Base-by-base conservation (phyloP, 331 rosid genomes). In the Telfairia occidentalis region DNA sequence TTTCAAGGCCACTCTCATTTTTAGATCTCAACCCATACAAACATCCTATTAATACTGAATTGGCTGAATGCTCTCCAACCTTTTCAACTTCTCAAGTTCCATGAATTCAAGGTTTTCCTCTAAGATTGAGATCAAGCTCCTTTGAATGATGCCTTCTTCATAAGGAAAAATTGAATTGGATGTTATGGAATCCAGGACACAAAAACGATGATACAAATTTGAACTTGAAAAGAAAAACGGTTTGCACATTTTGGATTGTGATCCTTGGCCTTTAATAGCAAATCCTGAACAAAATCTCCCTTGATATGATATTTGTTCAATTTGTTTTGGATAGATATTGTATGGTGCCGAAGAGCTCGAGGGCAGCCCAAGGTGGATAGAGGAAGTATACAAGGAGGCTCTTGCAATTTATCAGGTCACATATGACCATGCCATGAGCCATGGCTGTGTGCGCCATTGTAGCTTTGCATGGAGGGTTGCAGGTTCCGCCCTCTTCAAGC, bases 381-480 rank as follows among this genome's bases (percentile, higher is more conserved):
- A 80, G 32, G 92, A 89, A 7, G 79, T 93, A 32, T 79, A 63
- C 28, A 38, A 74, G 0, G 97, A 90, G 79, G 94, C 97, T 28
- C 77, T 87, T 55, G 96, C 91, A 1, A 66, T 89, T 66, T 90
- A 90, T 81, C 77, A 76, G 1, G 35, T 90, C 28, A 19, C 69
- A 8, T 92, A 93, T 48, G 77, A 91, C 37, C 16, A 80, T 57
- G 96, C 96, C 7, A 75, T 10, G 23, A 30, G 2, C 53, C 30
- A 2, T 0, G 5, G n/a, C 48, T 0, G 0, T 0, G 86, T 78
- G 11, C 0, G 5, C 0, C 3, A 3, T 9, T 93, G 95, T 72
- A 1, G 74, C 49, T 92, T 90, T 76, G 97, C 92, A 0, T 92
- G 92, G 97, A 90, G 18, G 79, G 76, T 91, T 73, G 96, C 96